Evolutionary conservation across 495 filamentous ascomycete genomes (phyloP), one percentile per base, ranked within the genome.

Genomic region (Sphaerosporella brunnea): DNA sequence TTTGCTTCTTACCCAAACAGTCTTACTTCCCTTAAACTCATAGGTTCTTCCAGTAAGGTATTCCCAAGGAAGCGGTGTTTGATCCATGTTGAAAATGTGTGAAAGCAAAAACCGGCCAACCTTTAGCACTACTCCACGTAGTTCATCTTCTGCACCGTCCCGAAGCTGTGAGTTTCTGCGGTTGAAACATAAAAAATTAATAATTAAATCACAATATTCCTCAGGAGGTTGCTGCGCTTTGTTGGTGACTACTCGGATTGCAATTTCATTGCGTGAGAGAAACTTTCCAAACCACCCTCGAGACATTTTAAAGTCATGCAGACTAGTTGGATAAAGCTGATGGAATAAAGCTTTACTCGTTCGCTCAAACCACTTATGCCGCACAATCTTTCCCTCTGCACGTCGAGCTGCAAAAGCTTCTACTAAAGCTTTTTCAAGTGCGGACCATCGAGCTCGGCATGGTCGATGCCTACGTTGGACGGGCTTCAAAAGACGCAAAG

Each of bases 21-120:
- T 51, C 15, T 47, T 48, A 48, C 13, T 19, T 20, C 49, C 30
- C 23, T 39, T 52, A n/a, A 48, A 39, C 13, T 38, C 35, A 23
- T 52, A 48, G 11, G 45, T 52, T 16, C 24, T 15, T 1, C 45
- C 45, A 23, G n/a, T n/a, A 4, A 45, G 23, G 34, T 48, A 52
- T 18, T 52, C 45, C 16, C 37, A 48, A 35, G 30, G 44, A 4
- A 51, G 9, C 0, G 15, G 46, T 13, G 46, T 48, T 42, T 48
- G 10, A 16, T 48, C 36, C 18, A 48, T 40, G 3, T 48, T 48
- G 15, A 28, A 23, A 35, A 47, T 47, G n/a, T 47, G 38, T 7
- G 20, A n/a, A 1, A 36, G 28, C 18, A 19, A 18, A 35, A 18
- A 47, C 2, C 4, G 7, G 36, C 28, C 44, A 20, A 36, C 2